Percentiles rank a stretch among this genome's conserved stretches.
These are phyloP conservation scores for Barbatosphaeria neglecta DNA, from an alignment of 495 filamentous ascomycete genomes.

Conservation along the genomic window DNA sequence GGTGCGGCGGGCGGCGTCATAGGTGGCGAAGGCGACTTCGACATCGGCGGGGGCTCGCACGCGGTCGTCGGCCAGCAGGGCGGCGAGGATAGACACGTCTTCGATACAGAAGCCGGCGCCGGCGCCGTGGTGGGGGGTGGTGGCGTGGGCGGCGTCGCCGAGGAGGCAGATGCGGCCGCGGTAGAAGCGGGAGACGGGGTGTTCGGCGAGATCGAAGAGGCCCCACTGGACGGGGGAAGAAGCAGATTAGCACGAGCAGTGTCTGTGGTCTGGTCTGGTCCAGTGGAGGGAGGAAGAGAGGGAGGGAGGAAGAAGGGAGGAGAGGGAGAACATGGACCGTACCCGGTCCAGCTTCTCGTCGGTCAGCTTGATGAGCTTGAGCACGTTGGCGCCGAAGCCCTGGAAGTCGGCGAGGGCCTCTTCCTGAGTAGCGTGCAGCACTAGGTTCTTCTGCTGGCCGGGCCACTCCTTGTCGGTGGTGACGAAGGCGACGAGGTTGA, in stretches of 20 bases:
- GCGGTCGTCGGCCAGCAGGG: constrained; percentile 33
- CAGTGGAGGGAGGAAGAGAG: too few species aligned
- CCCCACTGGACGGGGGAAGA: constrained; percentile 21
- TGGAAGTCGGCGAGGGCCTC: constrained; percentile 11
- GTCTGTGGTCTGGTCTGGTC: too few species aligned
- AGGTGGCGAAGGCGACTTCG: constrained; percentile 46
- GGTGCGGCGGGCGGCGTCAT: constrained; percentile 46
- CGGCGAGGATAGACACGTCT: constrained; percentile 9
- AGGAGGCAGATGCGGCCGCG: constrained; percentile 16
- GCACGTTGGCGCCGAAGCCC: constrained; percentile 11
- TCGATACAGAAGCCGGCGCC: constrained; percentile 28
- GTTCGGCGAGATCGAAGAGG: constrained; percentile 23
- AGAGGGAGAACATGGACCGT: background rate
- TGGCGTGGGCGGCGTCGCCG: constrained; percentile 28
- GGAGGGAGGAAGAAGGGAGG: too few species aligned
- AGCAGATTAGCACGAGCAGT: too few species aligned
- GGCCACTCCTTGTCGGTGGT: constrained; percentile 29
- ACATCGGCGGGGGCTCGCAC: constrained; percentile 24
- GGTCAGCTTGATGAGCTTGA: constrained; percentile 10
- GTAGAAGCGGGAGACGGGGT: constrained; percentile 19
- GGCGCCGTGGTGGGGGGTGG: constrained; percentile 27
- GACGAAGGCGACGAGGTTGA: constrained; percentile 38
- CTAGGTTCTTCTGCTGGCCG: constrained; percentile 8
- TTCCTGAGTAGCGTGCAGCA: constrained; percentile 26
- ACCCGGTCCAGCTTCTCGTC: constrained; percentile 13